Evolutionary conservation across 2,329 filamentous ascomycete genomes (phyloP).

Genomic region (Dothistroma pini): DNA sequence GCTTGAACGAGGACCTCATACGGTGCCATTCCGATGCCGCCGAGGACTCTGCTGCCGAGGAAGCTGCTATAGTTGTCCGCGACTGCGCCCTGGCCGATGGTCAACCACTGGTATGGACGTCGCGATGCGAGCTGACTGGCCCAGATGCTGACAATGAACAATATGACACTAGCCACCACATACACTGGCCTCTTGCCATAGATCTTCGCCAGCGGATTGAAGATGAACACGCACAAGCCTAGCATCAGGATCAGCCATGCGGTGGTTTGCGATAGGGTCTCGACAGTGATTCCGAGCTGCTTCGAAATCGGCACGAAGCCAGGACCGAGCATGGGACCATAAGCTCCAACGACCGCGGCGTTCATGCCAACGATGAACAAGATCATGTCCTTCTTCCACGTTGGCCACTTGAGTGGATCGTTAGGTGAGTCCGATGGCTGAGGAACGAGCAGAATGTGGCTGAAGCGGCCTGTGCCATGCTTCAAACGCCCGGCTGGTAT

Average conservation of each 20-base stretch:
- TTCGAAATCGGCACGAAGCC: conserved; percentile 48
- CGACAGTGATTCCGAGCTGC: conserved; percentile 44
- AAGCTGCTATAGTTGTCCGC: conserved; percentile 46
- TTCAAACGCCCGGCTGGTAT: conserved; percentile 40
- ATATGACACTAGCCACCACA: conserved; percentile 45
- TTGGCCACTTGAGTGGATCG: conserved; percentile 48
- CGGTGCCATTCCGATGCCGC: conserved; percentile 50
- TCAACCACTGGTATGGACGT: neutral
- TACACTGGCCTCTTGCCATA: conserved; percentile 51
- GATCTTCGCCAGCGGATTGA: conserved; percentile 51
- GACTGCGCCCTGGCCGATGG: conserved; percentile 33
- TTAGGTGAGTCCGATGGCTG: conserved; percentile 50
- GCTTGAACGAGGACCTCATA: conserved; percentile 52
- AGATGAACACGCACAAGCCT: conserved; percentile 47
- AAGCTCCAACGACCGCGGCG: conserved; percentile 49
- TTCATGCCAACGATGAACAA: conserved; percentile 46
- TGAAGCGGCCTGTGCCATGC: conserved; percentile 32
- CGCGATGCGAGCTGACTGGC: neutral
- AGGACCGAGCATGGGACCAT: conserved; percentile 51
- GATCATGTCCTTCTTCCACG: conserved; percentile 47
- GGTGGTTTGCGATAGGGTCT: conserved; percentile 44
- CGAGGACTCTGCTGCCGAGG: conserved; percentile 46
- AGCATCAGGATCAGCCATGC: conserved; percentile 50
- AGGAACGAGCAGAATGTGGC: conserved; percentile 35
- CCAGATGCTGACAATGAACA: conserved; percentile 49